A percentile compares a stretch with the other conserved stretches of the same genome.
These are phyloP conservation scores for Kickxella alabastrina DNA, from an alignment of 192 early-diverging fungal genomes.

Conservation along the genomic window DNA sequence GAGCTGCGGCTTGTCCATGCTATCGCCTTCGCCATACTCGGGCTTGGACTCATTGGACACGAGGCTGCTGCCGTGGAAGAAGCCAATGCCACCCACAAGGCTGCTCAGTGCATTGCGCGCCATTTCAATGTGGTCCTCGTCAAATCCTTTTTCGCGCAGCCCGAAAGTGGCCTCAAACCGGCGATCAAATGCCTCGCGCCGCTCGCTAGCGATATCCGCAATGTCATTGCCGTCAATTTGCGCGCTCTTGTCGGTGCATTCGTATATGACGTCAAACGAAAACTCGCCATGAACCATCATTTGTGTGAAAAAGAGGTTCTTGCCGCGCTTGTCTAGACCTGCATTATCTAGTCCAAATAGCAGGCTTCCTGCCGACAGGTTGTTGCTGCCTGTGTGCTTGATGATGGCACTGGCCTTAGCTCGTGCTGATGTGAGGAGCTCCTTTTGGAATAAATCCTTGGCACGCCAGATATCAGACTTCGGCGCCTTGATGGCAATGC, in stretches of 20 bases:
- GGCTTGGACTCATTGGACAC: conserved; percentile 54
- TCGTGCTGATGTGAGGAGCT: conserved; percentile 12
- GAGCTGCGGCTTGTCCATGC: conserved; percentile 55
- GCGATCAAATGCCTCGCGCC: conserved; percentile 56
- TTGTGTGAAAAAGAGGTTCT: conserved; percentile 31
- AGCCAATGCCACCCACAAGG: conserved; percentile 87
- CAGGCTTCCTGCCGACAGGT: conserved; percentile 50
- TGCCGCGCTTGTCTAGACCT: conserved; percentile 11
- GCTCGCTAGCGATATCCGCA: conserved; percentile 10
- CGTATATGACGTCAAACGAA: conserved; percentile 41
- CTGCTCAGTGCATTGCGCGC: conserved; percentile 75
- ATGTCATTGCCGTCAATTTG: conserved; percentile 23
- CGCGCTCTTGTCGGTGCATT: conserved; percentile 18
- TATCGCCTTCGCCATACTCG: conserved; percentile 58
- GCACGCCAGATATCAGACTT: conserved; percentile 29
- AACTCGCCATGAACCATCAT: conserved; percentile 38
- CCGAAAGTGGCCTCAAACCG: conserved; percentile 73
- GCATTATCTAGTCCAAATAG: conserved; percentile 58
- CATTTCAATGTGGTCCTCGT: conserved; percentile 58
- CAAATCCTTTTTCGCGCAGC: conserved; percentile 61
- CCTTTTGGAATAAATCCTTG: conserved; percentile 23
- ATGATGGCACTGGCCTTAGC: conserved; percentile 7
- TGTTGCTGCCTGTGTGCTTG: neutral
- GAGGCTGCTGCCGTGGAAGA: conserved; percentile 36
- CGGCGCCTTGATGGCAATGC: conserved; percentile 22